Evolutionary conservation across 179 eudicot genomes (phyloP).

Genomic region (Camellia oleifera): DNA sequence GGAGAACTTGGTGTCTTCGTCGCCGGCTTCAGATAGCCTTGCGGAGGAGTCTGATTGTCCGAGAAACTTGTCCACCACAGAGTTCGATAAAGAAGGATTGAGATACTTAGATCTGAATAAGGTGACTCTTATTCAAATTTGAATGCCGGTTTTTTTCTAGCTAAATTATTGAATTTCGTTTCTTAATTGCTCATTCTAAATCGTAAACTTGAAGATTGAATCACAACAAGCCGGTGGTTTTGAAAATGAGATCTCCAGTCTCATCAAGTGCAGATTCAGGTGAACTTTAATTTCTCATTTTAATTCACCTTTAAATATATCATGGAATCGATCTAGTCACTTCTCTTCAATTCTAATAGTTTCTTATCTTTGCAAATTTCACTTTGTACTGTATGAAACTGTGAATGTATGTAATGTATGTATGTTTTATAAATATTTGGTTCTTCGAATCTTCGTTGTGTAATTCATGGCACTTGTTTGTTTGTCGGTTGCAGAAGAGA

Average conservation of each 20-base stretch:
- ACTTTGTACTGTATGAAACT: background rate
- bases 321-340: no score
- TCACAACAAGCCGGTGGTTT: conserved; percentile 23
- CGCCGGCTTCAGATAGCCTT: background rate
- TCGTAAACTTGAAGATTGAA: conserved; percentile 7
- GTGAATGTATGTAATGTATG: background rate
- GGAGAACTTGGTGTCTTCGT: background rate
- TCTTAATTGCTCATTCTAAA: background rate
- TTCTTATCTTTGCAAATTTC: background rate
- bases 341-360: background rate
- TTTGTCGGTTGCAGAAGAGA: conserved; percentile 30
- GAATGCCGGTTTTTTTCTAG: background rate
- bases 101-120: conserved; percentile 33
- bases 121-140: conserved; percentile 23
- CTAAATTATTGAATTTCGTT: conserved; percentile 4
- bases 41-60: conserved; percentile 18
- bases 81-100: background rate
- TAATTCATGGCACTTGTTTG: background rate
- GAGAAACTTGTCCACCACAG: conserved; percentile 10
- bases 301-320: background rate
- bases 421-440: background rate
- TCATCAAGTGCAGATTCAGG: conserved; percentile 30
- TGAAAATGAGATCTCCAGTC: conserved; percentile 22
- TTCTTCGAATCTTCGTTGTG: background rate
- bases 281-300: conserved; percentile 1